Evolutionary conservation across 2,329 filamentous ascomycete species (phyloP).

Genomic region (Aurifilum marmelostoma): DNA sequence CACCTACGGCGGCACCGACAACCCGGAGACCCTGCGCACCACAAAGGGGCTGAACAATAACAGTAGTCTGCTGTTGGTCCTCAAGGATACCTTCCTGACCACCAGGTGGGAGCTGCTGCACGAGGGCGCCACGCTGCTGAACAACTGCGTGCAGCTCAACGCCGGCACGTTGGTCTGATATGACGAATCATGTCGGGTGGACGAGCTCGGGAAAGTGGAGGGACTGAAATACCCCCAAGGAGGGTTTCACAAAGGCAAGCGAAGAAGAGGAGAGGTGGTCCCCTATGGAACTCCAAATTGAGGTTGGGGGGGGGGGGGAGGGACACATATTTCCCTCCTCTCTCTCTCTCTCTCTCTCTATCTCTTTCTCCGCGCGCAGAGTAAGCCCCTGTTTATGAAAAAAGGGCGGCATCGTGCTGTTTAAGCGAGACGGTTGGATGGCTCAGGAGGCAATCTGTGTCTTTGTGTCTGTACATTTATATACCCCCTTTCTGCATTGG

Average conservation of each 20-base stretch:
- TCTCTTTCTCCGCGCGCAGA: too few relatives aligned
- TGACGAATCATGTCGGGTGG: neutral
- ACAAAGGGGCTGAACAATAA: conserved; percentile 81
- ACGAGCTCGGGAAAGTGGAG: neutral
- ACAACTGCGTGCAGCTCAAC: conserved; percentile 73
- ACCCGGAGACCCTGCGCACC: conserved; percentile 76
- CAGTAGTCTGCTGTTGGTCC: conserved; percentile 76
- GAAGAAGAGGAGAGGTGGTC: neutral
- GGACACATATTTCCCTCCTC: neutral
- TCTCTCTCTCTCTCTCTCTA: neutral
- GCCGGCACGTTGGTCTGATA: conserved; percentile 40
- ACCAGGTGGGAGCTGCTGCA: conserved; percentile 91
- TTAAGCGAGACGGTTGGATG: neutral
- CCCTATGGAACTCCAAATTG: too few relatives aligned
- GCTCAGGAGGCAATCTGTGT: conserved; percentile 12
- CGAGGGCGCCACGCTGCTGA: conserved; percentile 79
- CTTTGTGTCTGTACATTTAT: conserved; percentile 29
- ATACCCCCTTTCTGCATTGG: conserved; percentile 31
- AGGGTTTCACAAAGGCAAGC: neutral
- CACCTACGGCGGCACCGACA: conserved; percentile 70
- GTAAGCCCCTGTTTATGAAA: neutral
- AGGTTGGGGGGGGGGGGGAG: too few relatives aligned
- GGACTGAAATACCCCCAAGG: neutral
- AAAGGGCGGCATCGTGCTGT: conserved; percentile 2
- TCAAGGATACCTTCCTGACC: conserved; percentile 79